Evolutionary conservation across 768 basidiomycete species (phyloP).

Genomic region (Cystofilobasidium ferigula): DNA sequence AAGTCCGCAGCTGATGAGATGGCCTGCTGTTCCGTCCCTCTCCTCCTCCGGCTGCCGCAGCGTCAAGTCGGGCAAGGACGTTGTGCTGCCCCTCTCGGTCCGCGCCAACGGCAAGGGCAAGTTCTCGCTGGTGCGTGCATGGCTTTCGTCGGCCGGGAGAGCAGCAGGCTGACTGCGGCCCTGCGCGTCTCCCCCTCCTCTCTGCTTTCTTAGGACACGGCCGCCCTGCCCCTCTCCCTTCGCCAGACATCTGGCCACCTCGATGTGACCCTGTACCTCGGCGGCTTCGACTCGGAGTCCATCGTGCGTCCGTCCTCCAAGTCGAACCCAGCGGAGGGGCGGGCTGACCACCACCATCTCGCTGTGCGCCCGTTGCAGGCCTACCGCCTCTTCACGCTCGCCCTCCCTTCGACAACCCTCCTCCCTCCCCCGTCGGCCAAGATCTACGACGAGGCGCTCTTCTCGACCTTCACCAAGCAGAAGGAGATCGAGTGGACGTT

Average conservation of each 20-base stretch:
- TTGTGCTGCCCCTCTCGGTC: constrained; percentile 20
- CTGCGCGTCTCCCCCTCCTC: background rate
- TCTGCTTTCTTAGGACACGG: constrained; percentile 15
- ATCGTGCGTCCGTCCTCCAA: constrained; percentile 19
- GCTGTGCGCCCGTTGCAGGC: background rate
- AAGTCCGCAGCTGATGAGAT: background rate
- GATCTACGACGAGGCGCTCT: constrained; percentile 2
- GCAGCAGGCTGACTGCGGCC: background rate
- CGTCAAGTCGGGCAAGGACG: constrained; percentile 20
- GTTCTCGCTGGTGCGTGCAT: constrained; percentile 17
- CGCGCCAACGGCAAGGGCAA: constrained; percentile 18
- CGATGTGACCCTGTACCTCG: constrained; percentile 20
- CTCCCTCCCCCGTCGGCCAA: background rate
- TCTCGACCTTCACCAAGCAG: constrained; percentile 13
- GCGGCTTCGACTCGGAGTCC: constrained; percentile 11
- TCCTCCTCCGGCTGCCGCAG: background rate
- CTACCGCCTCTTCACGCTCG: constrained; percentile 22
- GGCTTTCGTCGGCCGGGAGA: background rate
- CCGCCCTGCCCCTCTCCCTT: constrained; percentile 11
- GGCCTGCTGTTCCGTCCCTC: background rate
- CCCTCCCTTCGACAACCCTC: constrained; percentile 12
- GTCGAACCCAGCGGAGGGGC: background rate
- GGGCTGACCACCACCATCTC: background rate
- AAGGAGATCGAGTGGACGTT: constrained; percentile 21
- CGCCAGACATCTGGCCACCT: constrained; percentile 18